Evolutionary conservation across 768 basidiomycete genomes (phyloP), one percentile per base, ranked within the genome.

Genomic region (Mycena kentingensis): DNA sequence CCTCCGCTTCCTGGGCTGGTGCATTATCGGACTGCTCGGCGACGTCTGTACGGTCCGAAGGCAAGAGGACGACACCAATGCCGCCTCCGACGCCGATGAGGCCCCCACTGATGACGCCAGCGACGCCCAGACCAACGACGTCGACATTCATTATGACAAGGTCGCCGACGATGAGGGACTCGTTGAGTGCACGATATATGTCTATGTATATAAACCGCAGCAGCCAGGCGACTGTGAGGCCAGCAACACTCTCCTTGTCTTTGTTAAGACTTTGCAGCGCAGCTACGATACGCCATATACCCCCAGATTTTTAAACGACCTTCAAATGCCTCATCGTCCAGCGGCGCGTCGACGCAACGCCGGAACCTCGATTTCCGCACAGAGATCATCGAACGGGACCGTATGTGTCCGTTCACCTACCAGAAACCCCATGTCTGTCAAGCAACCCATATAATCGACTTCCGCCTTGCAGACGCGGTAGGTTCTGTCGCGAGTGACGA

Each of bases 11-110:
- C 50, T 51, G 26, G 50, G 50, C 24, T 53, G 52, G 45, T 53
- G 52, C 46, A 42, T 53, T 25, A 53, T 53, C 13, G 52, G 52
- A 36, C 31, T 47, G 43, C 52, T 41, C 24, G 52, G 52, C 39
- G 28, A 37, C 45, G 34, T 52, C 38, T 46, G 34, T 36, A 52
- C 36, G 22, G 28, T 38, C 16, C 45, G 43, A 1, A n/a, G 1
- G 34, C 43, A 31, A 11, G 22, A 4, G 1, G 52, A 47, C 45
- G 1, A 46, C 31, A 39, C n/a, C 22, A n/a, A 46, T 53, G 36
- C 4, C 15, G 45, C 52, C 43, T 38, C 22, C 43, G 45, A 46
- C 31, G 37, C 41, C 34, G 27, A 53, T 6, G 31, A 24, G 29
- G 46, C 16, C 25, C 46, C 10, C 29, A 46, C 46, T 18, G 41